Conservation (phyloP, 2,329 filamentous ascomycete genomes). For the Fusarium chuoi region DNA sequence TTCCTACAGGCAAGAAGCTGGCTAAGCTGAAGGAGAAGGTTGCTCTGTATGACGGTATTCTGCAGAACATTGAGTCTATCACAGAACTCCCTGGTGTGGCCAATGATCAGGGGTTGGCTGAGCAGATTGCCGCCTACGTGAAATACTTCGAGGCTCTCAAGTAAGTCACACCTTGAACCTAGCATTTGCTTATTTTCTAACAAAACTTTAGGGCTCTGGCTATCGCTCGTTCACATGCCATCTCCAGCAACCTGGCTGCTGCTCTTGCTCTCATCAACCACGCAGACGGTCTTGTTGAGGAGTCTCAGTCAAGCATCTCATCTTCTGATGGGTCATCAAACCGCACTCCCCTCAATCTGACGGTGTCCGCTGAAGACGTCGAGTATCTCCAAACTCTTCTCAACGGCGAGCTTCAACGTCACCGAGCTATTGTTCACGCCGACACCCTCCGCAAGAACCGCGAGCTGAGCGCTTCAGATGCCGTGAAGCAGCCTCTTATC, state of each 20-base stretch:
- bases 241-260: conserved; percentile 77
- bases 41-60: conserved; percentile 88
- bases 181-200: conserved; percentile 17
- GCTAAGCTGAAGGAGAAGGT: conserved; percentile 85
- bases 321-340: conserved; percentile 42
- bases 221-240: conserved; percentile 83
- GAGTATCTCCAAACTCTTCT: conserved; percentile 70
- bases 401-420: conserved; percentile 78
- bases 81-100: conserved; percentile 91
- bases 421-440: conserved; percentile 87
- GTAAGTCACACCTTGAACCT: conserved; percentile 57
- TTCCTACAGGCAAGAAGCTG: conserved; percentile 79
- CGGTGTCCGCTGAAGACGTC: conserved; percentile 69
- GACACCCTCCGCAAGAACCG: conserved; percentile 69
- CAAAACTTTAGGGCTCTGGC: conserved; percentile 73
- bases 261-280: conserved; percentile 86
- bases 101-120: conserved; percentile 79
- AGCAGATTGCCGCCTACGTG: conserved; percentile 80
- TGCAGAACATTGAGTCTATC: conserved; percentile 91
- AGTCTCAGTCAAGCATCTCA: conserved; percentile 62
- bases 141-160: conserved; percentile 91
- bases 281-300: conserved; percentile 71
- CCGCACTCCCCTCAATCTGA: conserved; percentile 70
- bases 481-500: conserved; percentile 66
- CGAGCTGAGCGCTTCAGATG: conserved; percentile 51